Percentiles rank a stretch among this genome's conserved stretches.
These are phyloP conservation scores for Ascochyta clinopodiicola DNA, from an alignment of 2,329 filamentous ascomycete genomes.

Conservation along the genomic window DNA sequence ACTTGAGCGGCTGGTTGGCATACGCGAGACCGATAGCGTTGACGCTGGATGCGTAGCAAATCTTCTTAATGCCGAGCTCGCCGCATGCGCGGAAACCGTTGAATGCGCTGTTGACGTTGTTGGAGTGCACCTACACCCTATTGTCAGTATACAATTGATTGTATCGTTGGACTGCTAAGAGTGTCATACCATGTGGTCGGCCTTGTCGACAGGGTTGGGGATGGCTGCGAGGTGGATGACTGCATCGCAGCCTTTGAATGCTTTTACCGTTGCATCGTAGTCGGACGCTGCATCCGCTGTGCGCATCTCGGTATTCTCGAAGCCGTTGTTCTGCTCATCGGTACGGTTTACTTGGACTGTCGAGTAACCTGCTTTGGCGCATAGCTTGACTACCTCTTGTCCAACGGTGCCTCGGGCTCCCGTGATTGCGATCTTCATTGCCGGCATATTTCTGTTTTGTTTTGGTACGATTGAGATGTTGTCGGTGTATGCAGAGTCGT, in stretches of 20 bases:
- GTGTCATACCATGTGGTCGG: conserved; percentile 23
- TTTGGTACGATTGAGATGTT: not conserved
- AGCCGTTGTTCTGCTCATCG: conserved; percentile 36
- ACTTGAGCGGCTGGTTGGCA: conserved; percentile 43
- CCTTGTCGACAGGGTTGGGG: conserved; percentile 45
- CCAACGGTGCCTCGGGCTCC: conserved; percentile 21
- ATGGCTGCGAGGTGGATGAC: conserved; percentile 50
- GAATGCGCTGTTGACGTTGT: conserved; percentile 49
- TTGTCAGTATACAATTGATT: not conserved
- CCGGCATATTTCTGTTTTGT: not conserved
- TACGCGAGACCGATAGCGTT: conserved; percentile 51
- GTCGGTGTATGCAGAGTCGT: not conserved
- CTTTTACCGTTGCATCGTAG: conserved; percentile 41
- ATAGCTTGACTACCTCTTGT: conserved; percentile 31
- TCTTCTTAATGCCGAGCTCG: conserved; percentile 43
- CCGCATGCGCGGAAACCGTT: conserved; percentile 50
- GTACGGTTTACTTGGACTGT: conserved; percentile 48
- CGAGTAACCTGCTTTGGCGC: conserved; percentile 40
- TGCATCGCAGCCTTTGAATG: conserved; percentile 48
- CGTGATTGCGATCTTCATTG: conserved; percentile 26
- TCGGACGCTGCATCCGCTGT: conserved; percentile 43
- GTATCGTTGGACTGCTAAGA: too few relatives aligned
- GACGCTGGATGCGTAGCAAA: conserved; percentile 49
- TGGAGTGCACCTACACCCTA: conserved; percentile 40
- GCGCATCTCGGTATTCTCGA: conserved; percentile 43